These are phyloP conservation scores for Apiotrichum akiyoshidainum DNA, from an alignment of 1,284 basidiomycete species.

Conservation along the genomic window DNA sequence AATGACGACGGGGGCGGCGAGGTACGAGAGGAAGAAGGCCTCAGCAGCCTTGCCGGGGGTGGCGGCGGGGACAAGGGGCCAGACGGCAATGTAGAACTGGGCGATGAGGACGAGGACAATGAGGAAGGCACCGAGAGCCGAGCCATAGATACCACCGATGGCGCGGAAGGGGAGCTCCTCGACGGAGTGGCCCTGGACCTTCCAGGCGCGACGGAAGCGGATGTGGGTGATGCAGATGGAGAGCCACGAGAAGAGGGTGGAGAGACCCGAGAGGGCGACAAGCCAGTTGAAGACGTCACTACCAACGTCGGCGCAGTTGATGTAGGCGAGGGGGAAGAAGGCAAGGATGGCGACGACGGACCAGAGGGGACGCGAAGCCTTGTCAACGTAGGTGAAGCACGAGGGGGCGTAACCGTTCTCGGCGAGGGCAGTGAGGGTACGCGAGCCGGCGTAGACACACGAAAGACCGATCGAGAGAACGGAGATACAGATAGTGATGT, in stretches of 20 bases:
- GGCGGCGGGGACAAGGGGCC: slow-evolving; percentile 16
- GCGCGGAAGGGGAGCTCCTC: slow-evolving; percentile 52
- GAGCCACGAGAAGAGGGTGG: slow-evolving; percentile 55
- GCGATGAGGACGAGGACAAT: slow-evolving; percentile 43
- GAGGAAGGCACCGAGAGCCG: slow-evolving; percentile 49
- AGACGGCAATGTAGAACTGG: slow-evolving; percentile 41
- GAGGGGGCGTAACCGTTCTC: slow-evolving; percentile 53
- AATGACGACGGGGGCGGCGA: slow-evolving; percentile 49
- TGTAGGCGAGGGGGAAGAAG: slow-evolving; percentile 50
- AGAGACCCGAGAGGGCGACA: slow-evolving; percentile 54
- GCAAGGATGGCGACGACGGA: slow-evolving; percentile 48
- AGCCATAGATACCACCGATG: slow-evolving; percentile 53
- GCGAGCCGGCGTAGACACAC: slow-evolving; percentile 47
- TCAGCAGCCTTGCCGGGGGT: slow-evolving; percentile 39
- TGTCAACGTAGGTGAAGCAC: slow-evolving; percentile 54
- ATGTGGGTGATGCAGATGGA: slow-evolving; percentile 36
- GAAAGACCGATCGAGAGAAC: slow-evolving; percentile 47
- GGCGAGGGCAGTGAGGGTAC: slow-evolving; percentile 46
- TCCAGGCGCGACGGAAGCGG: slow-evolving; percentile 53
- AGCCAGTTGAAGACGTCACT: slow-evolving; percentile 51
- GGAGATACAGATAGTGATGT: slow-evolving; percentile 53
- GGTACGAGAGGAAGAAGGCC: slow-evolving; percentile 51
- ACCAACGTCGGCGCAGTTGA: slow-evolving; percentile 44
- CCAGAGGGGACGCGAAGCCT: slow-evolving; percentile 53
- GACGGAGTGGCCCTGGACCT: slow-evolving; percentile 47